Base-by-base conservation (phyloP, 768 basidiomycete genomes). In the Infundibulicybe gibba region DNA sequence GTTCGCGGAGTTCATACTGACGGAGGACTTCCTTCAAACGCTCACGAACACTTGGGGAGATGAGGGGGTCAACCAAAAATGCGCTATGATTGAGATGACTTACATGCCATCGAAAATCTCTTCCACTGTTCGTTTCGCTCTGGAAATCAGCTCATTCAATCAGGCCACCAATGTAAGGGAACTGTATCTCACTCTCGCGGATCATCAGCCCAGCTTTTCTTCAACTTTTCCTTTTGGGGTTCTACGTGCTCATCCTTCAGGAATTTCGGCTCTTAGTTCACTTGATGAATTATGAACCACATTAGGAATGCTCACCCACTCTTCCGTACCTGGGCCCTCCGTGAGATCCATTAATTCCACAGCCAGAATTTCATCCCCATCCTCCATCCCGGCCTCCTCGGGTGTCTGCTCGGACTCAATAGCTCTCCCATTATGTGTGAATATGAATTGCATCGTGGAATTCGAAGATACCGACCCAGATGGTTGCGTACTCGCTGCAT, bases 301-400 rank as follows among this genome's bases (percentile, higher is more conserved):
- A 12, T 20, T 39, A 5, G 25, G 25, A 25, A 25, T 32, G 66
- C 81, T 62, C 58, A 85, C 87, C 76, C 79, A 77, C 53, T 78
- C 75, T 51, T 87, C 85, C 32, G 77, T 63, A 40, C 72, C 71
- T 6, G 81, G 72, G 30, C 79, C 79, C 44, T 86, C 82, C 6
- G 91, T 93, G 55, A 94, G 72, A 61, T 94, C 91, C 88, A 92
- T 89, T 64, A 94, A 66, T 68, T 94, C 91, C 15, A 93, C 85
- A 12, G 91, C 91, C 42, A 91, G 69, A 60, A 94, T 89, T 66
- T 92, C 89, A 61, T 94, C 91, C 5, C 83, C 83, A 54, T 91
- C 87, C 56, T 94, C 90, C 74, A 94, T 87, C 5, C 86, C 87
- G 41, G 83, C 77, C 55, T 93, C 90, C 61, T 93, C 90, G 17